Evolutionary conservation across 1,284 basidiomycete species (phyloP).

Genomic region (Sporisorium sorghi): DNA sequence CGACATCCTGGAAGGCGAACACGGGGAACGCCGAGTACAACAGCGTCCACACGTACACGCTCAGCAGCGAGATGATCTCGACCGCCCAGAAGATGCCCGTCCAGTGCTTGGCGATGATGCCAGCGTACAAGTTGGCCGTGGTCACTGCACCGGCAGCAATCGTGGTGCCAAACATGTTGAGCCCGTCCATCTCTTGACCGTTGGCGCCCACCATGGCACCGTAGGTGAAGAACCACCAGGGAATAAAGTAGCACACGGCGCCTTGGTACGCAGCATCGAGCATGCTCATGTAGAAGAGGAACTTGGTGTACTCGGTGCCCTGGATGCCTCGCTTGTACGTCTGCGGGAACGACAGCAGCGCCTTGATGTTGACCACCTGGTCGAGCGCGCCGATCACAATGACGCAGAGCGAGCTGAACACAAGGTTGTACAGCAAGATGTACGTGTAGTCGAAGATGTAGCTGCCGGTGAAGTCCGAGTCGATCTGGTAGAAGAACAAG

Average conservation of each 20-base stretch:
- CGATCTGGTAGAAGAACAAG: slow-evolving; percentile 93
- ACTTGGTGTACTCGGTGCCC: slow-evolving; percentile 89
- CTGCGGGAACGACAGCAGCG: slow-evolving; percentile 89
- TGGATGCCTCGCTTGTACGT: slow-evolving; percentile 92
- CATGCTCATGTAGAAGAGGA: slow-evolving; percentile 96
- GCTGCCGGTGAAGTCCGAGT: slow-evolving; percentile 89
- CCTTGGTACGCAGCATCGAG: slow-evolving; percentile 93
- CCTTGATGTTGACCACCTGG: slow-evolving; percentile 91
- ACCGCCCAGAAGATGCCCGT: slow-evolving; percentile 60
- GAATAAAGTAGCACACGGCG: slow-evolving; percentile 87
- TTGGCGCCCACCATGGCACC: slow-evolving; percentile 51
- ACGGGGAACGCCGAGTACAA: slow-evolving; percentile 59
- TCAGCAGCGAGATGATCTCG: slow-evolving; percentile 57
- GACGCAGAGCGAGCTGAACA: slow-evolving; percentile 94
- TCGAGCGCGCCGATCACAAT: slow-evolving; percentile 94
- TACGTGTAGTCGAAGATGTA: slow-evolving; percentile 91
- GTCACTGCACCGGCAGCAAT: slow-evolving; percentile 87
- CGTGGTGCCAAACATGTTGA: slow-evolving; percentile 92
- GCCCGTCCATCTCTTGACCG: slow-evolving; percentile 70
- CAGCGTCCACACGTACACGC: slow-evolving; percentile 59
- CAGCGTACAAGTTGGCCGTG: slow-evolving; percentile 76
- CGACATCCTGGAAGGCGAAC: slow-evolving; percentile 48
- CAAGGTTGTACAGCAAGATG: slow-evolving; percentile 78
- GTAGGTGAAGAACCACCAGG: slow-evolving; percentile 81
- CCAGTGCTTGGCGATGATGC: slow-evolving; percentile 55